Base-by-base conservation (phyloP, 306 rosid species). In the Fragaria ananassa region DNA sequence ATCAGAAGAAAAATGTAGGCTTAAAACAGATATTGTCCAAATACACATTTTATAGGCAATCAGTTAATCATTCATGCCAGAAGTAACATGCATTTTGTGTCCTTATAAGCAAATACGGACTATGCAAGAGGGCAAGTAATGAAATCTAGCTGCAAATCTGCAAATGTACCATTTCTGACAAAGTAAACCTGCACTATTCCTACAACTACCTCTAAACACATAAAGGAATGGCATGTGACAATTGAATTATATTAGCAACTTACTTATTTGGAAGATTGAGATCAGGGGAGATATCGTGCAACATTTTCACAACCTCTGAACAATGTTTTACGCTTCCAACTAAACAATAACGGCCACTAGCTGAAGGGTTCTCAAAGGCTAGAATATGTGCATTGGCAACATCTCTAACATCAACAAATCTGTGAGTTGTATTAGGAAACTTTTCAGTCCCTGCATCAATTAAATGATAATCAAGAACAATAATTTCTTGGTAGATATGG, bases 321-420 rank as follows among this genome's bases (percentile, higher is more conserved):
- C 2, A 17, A 76, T 85, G 96, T 14, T 18, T 47, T 25, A 83
- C 79, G 47, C 72, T 80, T 71, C 71, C 90, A 65, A 25, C 75
- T 68, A 89, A 12, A 68, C 83, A 83, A 75, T 86, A 87, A 81
- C 97, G 87, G 69, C 97, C 93, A 35, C 60, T 80, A 7, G 94
- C 90, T 5, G 93, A 85, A 76, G 85, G 67, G 66, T 77, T 83
- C 84, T 91, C 95, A 82, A 82, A 86, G 35, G 91, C 91, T 29
- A 60, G 70, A 79, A 91, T 82, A 76, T 89, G 97, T 9, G 97
- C 93, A 1, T 74, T 31, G 10, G 89, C 93, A 75, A 88, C 93
- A 83, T 92, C 91, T 83, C 82, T 85, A 54, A 89, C 91, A 54
- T 88, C 51, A 19, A 88, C 81, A 82, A 78, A 91, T 72, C 82